Evolutionary conservation across 192 early-diverging fungal species (phyloP).

Genomic region (Coemansia sp.): DNA sequence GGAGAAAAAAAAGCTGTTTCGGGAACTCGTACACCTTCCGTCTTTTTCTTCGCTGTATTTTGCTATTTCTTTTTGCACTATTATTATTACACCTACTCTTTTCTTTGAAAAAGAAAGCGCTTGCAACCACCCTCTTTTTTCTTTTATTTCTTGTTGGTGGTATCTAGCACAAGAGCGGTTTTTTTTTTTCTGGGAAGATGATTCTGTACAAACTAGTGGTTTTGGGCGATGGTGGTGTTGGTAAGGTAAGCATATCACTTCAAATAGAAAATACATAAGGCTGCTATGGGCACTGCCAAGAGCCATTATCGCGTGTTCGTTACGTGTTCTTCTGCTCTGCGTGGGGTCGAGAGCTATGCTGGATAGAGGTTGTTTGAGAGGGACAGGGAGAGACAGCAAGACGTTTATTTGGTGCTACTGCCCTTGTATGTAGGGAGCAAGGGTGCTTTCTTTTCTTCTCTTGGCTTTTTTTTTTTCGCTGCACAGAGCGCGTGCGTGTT

Average conservation of each 20-base stretch:
- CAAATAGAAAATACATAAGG: not conserved
- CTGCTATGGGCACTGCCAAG: not conserved
- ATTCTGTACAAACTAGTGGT: slow-evolving; percentile 96
- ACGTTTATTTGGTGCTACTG: slow-evolving; percentile 15
- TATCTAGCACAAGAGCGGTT: not conserved
- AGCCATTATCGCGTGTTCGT: not conserved
- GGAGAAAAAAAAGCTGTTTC: not conserved
- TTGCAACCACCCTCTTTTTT: not conserved
- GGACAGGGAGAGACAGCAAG: not conserved
- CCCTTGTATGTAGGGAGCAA: not conserved
- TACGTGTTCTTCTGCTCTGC: not conserved
- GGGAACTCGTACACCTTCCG: slow-evolving; percentile 5
- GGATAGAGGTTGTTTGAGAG: not conserved
- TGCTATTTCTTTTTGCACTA: slow-evolving; percentile 5
- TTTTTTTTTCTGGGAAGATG: slow-evolving; percentile 56
- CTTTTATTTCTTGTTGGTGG: not conserved
- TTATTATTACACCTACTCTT: not conserved
- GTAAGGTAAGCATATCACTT: slow-evolving; percentile 68
- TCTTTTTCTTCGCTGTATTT: slow-evolving; percentile 4
- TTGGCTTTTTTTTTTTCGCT: not conserved
- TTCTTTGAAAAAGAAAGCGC: not conserved
- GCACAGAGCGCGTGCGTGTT: slow-evolving; percentile 4
- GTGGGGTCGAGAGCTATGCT: not conserved
- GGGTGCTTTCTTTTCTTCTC: slow-evolving; percentile 4
- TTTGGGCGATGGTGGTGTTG: slow-evolving; percentile 90